phyloP scores from a whole-genome alignment of 2,329 filamentous ascomycete species.

The Knufia petricola region DNA sequence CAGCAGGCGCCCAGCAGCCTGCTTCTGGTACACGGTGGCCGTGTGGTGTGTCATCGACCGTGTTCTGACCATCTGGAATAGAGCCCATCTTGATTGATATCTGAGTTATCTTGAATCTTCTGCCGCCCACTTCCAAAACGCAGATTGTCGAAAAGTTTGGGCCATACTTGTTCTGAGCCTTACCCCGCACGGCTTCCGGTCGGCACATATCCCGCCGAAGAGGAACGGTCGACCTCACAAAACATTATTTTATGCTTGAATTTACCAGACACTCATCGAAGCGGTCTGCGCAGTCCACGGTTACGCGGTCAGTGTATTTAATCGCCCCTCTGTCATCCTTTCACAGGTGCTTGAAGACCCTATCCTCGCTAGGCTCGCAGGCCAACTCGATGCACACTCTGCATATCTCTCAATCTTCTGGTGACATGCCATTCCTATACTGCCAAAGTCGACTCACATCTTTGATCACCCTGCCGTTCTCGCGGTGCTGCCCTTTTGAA shows the following conservation, averaged over 20 bases:
- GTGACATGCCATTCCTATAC: constrained; percentile 30
- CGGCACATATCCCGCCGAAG: too few relatives aligned
- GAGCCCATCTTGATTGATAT: constrained; percentile 17
- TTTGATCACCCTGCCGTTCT: constrained; percentile 24
- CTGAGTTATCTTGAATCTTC: too few relatives aligned
- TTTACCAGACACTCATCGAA: too few relatives aligned
- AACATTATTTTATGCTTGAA: too few relatives aligned
- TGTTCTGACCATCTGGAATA: constrained; percentile 6
- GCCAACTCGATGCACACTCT: not conserved
- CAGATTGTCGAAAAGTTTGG: too few relatives aligned
- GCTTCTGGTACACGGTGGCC: constrained; percentile 23
- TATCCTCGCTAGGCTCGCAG: not conserved
- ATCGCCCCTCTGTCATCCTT: too few relatives aligned
- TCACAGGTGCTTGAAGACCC: not conserved
- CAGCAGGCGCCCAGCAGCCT: constrained; percentile 46
- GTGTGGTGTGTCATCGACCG: constrained; percentile 8
- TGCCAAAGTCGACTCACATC: constrained; percentile 32
- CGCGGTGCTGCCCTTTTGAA: constrained; percentile 11
- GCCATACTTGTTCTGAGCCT: too few relatives aligned
- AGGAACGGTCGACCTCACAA: not conserved
- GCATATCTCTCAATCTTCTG: constrained; percentile 12
- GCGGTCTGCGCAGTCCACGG: too few relatives aligned
- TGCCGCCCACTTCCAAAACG: too few relatives aligned
- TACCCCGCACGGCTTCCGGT: too few relatives aligned
- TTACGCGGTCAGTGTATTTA: too few relatives aligned